These are phyloP conservation scores for Limtongozyma cylindracea DNA, from an alignment of 805 yeast genomes.

Conservation along the genomic window DNA sequence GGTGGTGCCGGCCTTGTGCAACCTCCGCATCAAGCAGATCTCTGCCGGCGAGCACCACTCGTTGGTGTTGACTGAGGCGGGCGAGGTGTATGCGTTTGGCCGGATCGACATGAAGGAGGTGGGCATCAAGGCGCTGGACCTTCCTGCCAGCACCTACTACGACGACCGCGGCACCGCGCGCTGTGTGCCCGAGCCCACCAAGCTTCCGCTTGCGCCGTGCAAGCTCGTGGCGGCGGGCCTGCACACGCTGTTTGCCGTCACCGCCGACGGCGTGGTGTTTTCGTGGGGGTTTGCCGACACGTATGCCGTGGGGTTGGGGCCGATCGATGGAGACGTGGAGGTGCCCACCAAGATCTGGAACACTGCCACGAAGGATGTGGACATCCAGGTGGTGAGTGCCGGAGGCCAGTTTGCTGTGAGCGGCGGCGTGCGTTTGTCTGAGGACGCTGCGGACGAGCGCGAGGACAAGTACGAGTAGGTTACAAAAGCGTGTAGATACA, in stretches of 20 bases:
- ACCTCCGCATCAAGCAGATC: constrained; percentile 27
- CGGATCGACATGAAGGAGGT: constrained; percentile 84
- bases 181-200: constrained; percentile 68
- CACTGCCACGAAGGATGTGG: constrained; percentile 72
- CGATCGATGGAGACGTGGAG: constrained; percentile 69
- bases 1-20: constrained; percentile 35
- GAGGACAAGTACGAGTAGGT: too few species aligned
- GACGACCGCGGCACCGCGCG: constrained; percentile 67
- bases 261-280: constrained; percentile 63
- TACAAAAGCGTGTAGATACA: too few species aligned
- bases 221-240: constrained; percentile 54
- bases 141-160: constrained; percentile 49
- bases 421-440: too few species aligned
- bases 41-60: constrained; percentile 95
- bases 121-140: constrained; percentile 42
- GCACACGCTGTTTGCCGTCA: constrained; percentile 76
- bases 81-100: constrained; percentile 69
- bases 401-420: constrained; percentile 93
- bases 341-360: constrained; percentile 75
- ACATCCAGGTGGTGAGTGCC: constrained; percentile 54
- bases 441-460: too few species aligned
- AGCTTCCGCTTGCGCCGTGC: constrained; percentile 2
- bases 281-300: constrained; percentile 99
- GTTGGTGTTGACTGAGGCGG: constrained; percentile 43
- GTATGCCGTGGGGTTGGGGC: constrained; percentile 89